Percentiles rank a stretch among this genome's conserved stretches.
Conservation (phyloP, 106 monocot species). For the Allium cepa region DNA sequence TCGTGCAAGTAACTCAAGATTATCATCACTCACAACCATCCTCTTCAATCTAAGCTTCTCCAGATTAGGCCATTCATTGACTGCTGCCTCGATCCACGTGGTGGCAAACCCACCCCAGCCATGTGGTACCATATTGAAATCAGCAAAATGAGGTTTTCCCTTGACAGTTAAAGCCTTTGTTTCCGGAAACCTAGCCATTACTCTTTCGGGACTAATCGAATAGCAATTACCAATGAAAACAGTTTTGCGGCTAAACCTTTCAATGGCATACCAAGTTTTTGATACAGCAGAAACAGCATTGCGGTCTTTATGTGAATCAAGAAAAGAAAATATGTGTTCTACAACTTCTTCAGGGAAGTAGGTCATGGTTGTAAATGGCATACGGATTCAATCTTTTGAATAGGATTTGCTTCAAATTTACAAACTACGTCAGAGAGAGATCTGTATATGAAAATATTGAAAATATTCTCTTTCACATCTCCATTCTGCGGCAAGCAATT, state of each 20-base stretch:
- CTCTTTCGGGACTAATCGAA: constrained; percentile 5
- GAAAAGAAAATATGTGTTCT: constrained; percentile 7
- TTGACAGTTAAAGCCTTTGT: constrained; percentile 2
- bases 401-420: too few species aligned
- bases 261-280: constrained; percentile 8
- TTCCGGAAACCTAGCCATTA: constrained; percentile 5
- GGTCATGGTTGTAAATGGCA: constrained; percentile 4
- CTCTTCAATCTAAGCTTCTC: constrained; percentile 18
- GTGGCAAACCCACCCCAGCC: constrained; percentile 11
- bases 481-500: too few species aligned
- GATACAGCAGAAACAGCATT: constrained; percentile 11
- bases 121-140: constrained; percentile 11
- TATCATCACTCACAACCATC: constrained; percentile 12
- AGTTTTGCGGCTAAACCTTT: constrained; percentile 6
- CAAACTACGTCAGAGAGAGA: too few species aligned
- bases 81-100: constrained; percentile 4
- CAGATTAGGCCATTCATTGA: neutral
- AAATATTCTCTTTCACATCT: too few species aligned
- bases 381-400: neutral
- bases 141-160: constrained; percentile 16
- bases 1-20: constrained; percentile 11
- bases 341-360: constrained; percentile 17
- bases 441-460: too few species aligned
- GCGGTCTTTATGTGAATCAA: constrained; percentile 1
- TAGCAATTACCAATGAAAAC: constrained; percentile 18